Evolutionary conservation across 768 basidiomycete species (phyloP).

Genomic region (Lactarius psammicola): DNA sequence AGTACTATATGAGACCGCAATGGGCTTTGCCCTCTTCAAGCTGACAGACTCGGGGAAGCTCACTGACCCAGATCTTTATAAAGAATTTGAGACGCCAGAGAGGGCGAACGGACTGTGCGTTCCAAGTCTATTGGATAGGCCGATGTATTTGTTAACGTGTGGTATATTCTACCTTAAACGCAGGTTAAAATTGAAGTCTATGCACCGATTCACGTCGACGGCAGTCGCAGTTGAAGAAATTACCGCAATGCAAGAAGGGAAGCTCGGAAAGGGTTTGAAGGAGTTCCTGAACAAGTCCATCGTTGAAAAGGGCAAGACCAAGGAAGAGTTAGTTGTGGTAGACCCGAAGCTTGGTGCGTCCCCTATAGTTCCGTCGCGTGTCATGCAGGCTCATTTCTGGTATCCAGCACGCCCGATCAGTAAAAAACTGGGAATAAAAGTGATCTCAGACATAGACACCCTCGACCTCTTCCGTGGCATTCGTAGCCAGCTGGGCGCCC

Average conservation of each 20-base stretch:
- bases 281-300: conserved; percentile 88
- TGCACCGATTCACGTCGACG: conserved; percentile 96
- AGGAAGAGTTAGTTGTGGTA: conserved; percentile 79
- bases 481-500: conserved; percentile 77
- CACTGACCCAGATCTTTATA: conserved; percentile 80
- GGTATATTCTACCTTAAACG: neutral
- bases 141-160: conserved; percentile 2
- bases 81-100: conserved; percentile 92
- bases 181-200: conserved; percentile 90
- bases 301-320: conserved; percentile 86
- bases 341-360: conserved; percentile 86
- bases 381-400: neutral
- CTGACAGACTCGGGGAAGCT: conserved; percentile 86
- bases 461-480: conserved; percentile 95
- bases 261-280: conserved; percentile 89
- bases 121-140: neutral
- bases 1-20: conserved; percentile 92
- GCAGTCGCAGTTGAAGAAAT: conserved; percentile 97
- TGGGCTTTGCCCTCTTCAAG: conserved; percentile 98
- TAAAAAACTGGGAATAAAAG: conserved; percentile 92
- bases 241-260: conserved; percentile 87
- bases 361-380: neutral
- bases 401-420: conserved; percentile 56
- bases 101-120: conserved; percentile 88
- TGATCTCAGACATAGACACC: conserved; percentile 57